Evolutionary conservation across 2,329 filamentous ascomycete genomes (phyloP).

Genomic region (Pezicula radicicola): DNA sequence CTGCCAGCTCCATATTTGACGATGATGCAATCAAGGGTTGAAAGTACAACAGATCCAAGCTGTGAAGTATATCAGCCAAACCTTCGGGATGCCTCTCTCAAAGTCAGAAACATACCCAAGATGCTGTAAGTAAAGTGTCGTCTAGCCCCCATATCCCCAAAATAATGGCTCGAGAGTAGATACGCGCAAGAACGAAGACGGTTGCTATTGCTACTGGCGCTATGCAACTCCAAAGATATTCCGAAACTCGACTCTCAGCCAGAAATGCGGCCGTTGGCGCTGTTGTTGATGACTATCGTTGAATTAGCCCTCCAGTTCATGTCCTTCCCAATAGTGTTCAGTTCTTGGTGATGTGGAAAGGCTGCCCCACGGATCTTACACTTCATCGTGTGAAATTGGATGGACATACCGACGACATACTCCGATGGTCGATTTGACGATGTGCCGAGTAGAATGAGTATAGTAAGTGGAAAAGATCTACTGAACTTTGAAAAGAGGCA

Average conservation of each 20-base stretch:
- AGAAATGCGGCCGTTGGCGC: neutral
- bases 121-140: conserved; percentile 12
- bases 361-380: too few species aligned
- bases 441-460: too few species aligned
- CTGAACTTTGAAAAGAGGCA: too few species aligned
- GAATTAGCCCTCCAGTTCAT: too few species aligned
- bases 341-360: too few species aligned
- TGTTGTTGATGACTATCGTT: neutral
- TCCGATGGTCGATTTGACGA: too few species aligned
- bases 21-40: conserved; percentile 5
- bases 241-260: conserved; percentile 7
- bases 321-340: too few species aligned
- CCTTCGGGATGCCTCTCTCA: neutral
- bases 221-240: conserved; percentile 10
- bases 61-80: neutral
- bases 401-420: too few species aligned
- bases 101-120: conserved; percentile 8
- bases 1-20: conserved; percentile 7
- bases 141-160: conserved; percentile 11
- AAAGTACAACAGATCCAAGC: conserved; percentile 5
- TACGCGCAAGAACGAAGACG: conserved; percentile 12
- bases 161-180: conserved; percentile 13
- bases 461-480: too few species aligned
- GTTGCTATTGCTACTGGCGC: conserved; percentile 9
- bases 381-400: too few species aligned